Base-by-base conservation (phyloP, 192 early-diverging fungal genomes). In the Backusella australiensis region DNA sequence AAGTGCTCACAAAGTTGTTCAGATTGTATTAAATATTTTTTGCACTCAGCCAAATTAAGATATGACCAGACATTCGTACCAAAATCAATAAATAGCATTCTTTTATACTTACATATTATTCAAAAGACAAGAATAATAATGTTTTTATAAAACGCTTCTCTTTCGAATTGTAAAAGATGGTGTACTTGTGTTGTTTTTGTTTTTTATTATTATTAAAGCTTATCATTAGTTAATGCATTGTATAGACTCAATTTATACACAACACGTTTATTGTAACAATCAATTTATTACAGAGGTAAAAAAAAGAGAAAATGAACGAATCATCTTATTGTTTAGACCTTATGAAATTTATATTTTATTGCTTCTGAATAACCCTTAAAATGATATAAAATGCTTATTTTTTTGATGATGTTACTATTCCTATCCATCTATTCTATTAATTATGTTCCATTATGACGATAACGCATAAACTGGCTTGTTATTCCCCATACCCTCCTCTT, bases 251-350 rank as follows among this genome's bases (percentile, higher is more conserved):
- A 29, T 63, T 63, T 63, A 63, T 63, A 26, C 56, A 26, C 56
- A 63, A 29, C 56, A 63, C 56, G 56, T 63, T 63, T 63, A 63
- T 63, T 63, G 56, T 63, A 63, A 29, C 56, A 63, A 63, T 63
- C 23, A 63, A 63, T 63, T 63, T 63, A 63, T 63, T 12, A 63
- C 23, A 26, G 23, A 49, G n/a, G 46, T 49, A 49, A 44, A 44
- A 44, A 44, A 17, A 17, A 17, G 42, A 44, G 42, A 17, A 56
- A 56, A 63, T 29, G 56, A 63, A 29, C 53, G 53, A 56, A 56
- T 56, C 8, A 56, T 23, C 7, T 56, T 56, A 2, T 26, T 56
- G 9, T 56, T 23, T 56, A 26, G 0, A 6, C 21, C 11, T 56
- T 4, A 21, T 11, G 53, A 56, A 56, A 56, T 56, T 56, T 11